phyloP scores from a whole-genome alignment of 2,329 filamentous ascomycete genomes.

The Sphaerostilbella broomeana region DNA sequence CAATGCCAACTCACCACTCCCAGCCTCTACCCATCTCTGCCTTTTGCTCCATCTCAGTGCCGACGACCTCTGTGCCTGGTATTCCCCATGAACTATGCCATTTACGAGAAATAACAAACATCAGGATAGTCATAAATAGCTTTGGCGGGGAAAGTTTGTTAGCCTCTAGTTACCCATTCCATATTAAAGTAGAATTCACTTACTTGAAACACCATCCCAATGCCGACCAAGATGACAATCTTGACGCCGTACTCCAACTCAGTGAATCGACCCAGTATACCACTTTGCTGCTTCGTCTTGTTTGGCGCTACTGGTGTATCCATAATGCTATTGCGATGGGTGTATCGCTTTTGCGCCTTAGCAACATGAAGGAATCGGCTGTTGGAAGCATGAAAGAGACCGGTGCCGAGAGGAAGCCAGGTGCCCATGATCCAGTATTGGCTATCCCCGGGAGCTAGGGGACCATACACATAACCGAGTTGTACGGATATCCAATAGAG shows the following conservation, averaged over 20 bases:
- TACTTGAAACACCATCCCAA: slow-evolving; percentile 52
- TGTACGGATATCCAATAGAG: slow-evolving; percentile 36
- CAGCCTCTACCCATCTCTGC: slow-evolving; percentile 44
- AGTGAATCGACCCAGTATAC: slow-evolving; percentile 24
- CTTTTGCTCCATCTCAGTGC: slow-evolving; percentile 44
- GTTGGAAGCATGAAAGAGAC: slow-evolving; percentile 59
- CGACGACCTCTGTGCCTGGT: slow-evolving; percentile 51
- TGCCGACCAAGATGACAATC: slow-evolving; percentile 42
- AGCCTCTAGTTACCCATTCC: no score
- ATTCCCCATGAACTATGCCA: slow-evolving; percentile 55
- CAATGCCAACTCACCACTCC: slow-evolving; percentile 51
- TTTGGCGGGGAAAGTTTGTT: no score
- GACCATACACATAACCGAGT: slow-evolving; percentile 30
- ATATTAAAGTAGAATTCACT: no score
- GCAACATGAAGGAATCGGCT: slow-evolving; percentile 52
- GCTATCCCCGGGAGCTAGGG: slow-evolving; percentile 38
- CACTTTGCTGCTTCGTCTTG: slow-evolving; percentile 15
- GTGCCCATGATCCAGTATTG: slow-evolving; percentile 62
- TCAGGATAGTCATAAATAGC: slow-evolving; percentile 50
- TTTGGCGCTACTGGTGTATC: slow-evolving; percentile 9
- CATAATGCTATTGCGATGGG: slow-evolving; percentile 5
- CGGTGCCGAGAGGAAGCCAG: slow-evolving; percentile 57
- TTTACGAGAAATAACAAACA: slow-evolving; percentile 56
- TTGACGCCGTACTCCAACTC: slow-evolving; percentile 36
- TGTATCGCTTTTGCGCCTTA: slow-evolving; percentile 37